These are phyloP conservation scores for Cyamopsis tetragonoloba DNA, from an alignment of 306 rosid genomes.

Conservation along the genomic window DNA sequence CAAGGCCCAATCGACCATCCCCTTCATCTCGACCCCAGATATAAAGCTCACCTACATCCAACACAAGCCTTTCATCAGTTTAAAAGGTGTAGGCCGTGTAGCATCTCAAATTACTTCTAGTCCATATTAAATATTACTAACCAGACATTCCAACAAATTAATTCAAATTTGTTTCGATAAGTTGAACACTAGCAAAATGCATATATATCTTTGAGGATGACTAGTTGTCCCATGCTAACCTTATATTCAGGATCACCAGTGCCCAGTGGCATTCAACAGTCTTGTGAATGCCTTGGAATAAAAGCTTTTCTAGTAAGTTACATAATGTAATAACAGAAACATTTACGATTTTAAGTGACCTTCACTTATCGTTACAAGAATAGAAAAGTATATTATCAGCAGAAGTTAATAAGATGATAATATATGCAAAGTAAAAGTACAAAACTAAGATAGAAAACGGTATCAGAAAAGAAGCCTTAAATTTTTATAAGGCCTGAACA, in stretches of 20 bases:
- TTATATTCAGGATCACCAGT: too few relatives aligned
- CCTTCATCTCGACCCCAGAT: conserved; percentile 98
- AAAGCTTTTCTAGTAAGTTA: neutral
- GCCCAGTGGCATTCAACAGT: too few relatives aligned
- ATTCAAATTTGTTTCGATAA: neutral
- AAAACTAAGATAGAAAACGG: neutral
- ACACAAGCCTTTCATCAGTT: conserved; percentile 16
- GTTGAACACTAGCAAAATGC: neutral
- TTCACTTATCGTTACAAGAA: neutral
- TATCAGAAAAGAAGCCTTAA: neutral
- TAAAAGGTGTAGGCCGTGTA: neutral
- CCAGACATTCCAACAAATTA: neutral
- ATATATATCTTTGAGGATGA: neutral
- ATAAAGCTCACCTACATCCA: conserved; percentile 71
- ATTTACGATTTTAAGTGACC: neutral
- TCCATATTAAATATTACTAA: neutral
- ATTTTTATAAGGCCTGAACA: neutral
- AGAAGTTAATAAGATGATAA: neutral
- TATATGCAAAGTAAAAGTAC: neutral
- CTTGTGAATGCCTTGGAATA: too few relatives aligned
- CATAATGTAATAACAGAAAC: neutral
- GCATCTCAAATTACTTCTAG: neutral
- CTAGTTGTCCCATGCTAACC: neutral
- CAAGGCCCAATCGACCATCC: conserved; percentile 95
- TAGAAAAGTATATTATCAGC: neutral